Conservation (phyloP, 2,329 filamentous ascomycete genomes). For the Ophidiomyces ophidiicola region DNA sequence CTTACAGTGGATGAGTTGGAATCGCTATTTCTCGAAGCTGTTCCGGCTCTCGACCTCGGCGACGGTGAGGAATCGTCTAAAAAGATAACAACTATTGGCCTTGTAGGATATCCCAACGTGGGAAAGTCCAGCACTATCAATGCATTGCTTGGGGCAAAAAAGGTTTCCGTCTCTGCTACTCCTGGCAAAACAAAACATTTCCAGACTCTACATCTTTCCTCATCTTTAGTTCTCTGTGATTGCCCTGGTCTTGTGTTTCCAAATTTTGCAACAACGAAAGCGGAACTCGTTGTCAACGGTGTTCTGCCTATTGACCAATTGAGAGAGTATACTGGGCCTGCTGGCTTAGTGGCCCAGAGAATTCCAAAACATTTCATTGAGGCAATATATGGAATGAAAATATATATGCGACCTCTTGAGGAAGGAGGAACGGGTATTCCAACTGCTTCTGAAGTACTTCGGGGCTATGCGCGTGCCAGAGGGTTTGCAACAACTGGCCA, state of each 20-base stretch:
- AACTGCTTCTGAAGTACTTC: conserved; percentile 71
- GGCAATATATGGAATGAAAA: conserved; percentile 85
- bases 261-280: conserved; percentile 18
- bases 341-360: conserved; percentile 66
- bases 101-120: conserved; percentile 97
- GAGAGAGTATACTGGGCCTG: conserved; percentile 80
- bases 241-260: conserved; percentile 90
- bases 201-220: conserved; percentile 89
- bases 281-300: conserved; percentile 78
- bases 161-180: conserved; percentile 93
- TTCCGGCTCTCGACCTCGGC: conserved; percentile 41
- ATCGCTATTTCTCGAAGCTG: conserved; percentile 68
- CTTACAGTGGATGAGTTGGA: conserved; percentile 89
- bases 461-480: conserved; percentile 74
- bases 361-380: conserved; percentile 85
- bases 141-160: conserved; percentile 94
- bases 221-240: conserved; percentile 85
- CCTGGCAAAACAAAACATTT: conserved; percentile 99
- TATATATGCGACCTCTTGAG: conserved; percentile 64
- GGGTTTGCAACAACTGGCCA: conserved; percentile 83
- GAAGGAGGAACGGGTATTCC: conserved; percentile 85
- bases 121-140: conserved; percentile 99
- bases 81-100: conserved; percentile 60
- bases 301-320: conserved; percentile 93
- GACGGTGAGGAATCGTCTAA: conserved; percentile 33